A percentile compares a stretch with the other conserved stretches of the same genome.
These are phyloP conservation scores for Coemansia sp. DNA, from an alignment of 192 early-diverging fungal species.

Conservation along the genomic window DNA sequence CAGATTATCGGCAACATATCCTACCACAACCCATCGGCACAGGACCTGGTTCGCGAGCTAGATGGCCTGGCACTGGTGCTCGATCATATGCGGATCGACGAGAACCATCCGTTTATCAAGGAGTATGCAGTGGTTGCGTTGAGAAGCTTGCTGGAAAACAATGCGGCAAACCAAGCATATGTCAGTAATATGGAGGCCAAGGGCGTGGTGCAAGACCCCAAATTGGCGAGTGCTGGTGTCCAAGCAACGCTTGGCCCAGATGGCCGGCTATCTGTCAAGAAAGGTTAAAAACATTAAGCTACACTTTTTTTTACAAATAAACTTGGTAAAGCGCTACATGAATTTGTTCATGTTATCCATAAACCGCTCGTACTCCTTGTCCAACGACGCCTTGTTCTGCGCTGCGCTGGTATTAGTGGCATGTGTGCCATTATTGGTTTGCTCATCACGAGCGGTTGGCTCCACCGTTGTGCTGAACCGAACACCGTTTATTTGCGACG, in stretches of 20 bases:
- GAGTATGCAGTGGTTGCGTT: conserved; percentile 48
- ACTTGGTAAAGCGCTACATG: background rate
- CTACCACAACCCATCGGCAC: conserved; percentile 16
- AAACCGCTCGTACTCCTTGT: conserved; percentile 65
- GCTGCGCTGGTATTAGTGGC: background rate
- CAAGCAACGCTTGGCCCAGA: background rate
- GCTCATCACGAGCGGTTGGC: background rate
- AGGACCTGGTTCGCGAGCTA: conserved; percentile 38
- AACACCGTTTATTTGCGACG: background rate
- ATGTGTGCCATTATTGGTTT: background rate
- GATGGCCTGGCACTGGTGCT: conserved; percentile 43
- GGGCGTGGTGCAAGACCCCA: conserved; percentile 12
- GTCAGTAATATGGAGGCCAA: conserved; percentile 20
- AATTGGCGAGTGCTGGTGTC: conserved; percentile 10
- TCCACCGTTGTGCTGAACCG: background rate
- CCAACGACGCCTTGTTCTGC: conserved; percentile 29
- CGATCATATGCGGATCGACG: conserved; percentile 49
- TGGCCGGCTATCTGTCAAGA: conserved; percentile 3
- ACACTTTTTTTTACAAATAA: too few species aligned
- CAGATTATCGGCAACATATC: conserved; percentile 37
- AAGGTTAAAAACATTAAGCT: too few species aligned
- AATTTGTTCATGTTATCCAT: conserved; percentile 57
- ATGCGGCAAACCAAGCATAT: conserved; percentile 35
- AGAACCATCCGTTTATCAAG: conserved; percentile 49
- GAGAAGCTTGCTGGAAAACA: conserved; percentile 27